A percentile compares a stretch with the other conserved stretches of the same genome.
Evolutionary conservation across 768 basidiomycete species (phyloP).

Genomic region (Lactarius hengduanensis): DNA sequence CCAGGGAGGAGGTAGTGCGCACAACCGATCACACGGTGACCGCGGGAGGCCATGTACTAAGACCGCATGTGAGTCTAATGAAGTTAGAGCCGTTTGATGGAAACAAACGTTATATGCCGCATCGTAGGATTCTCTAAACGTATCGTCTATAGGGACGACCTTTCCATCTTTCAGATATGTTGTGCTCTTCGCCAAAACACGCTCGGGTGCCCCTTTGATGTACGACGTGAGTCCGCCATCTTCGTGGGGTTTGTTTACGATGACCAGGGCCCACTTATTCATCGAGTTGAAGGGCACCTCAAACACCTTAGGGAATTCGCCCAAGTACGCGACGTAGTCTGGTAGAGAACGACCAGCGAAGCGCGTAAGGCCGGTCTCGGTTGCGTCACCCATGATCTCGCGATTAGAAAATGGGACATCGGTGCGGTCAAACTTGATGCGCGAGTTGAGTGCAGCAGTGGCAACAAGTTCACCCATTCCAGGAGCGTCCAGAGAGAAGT

Average conservation of each 20-base stretch:
- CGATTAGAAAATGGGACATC: conserved; percentile 63
- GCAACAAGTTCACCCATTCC: conserved; percentile 69
- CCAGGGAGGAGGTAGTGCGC: conserved; percentile 57
- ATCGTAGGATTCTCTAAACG: conserved; percentile 54
- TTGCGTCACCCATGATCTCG: conserved; percentile 67
- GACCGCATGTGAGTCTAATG: neutral
- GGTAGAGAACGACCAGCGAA: conserved; percentile 58
- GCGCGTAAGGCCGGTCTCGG: conserved; percentile 68
- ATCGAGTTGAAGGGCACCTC: conserved; percentile 74
- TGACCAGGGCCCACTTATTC: conserved; percentile 72
- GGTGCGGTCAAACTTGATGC: conserved; percentile 65
- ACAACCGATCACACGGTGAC: conserved; percentile 73
- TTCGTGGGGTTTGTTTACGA: conserved; percentile 56
- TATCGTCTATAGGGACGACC: conserved; percentile 49
- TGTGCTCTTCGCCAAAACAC: conserved; percentile 61
- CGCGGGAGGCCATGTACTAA: conserved; percentile 76
- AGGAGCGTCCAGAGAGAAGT: conserved; percentile 49
- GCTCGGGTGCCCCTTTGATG: conserved; percentile 71
- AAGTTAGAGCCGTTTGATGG: neutral
- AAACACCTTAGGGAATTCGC: conserved; percentile 57
- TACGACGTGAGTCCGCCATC: conserved; percentile 51
- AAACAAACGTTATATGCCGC: conserved; percentile 56
- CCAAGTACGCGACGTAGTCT: conserved; percentile 55
- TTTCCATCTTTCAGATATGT: conserved; percentile 57
- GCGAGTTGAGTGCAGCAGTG: conserved; percentile 63